A percentile compares a stretch with the other conserved stretches of the same genome.
These are phyloP conservation scores for Ogataea henricii DNA, from an alignment of 805 yeast species.

Conservation along the genomic window DNA sequence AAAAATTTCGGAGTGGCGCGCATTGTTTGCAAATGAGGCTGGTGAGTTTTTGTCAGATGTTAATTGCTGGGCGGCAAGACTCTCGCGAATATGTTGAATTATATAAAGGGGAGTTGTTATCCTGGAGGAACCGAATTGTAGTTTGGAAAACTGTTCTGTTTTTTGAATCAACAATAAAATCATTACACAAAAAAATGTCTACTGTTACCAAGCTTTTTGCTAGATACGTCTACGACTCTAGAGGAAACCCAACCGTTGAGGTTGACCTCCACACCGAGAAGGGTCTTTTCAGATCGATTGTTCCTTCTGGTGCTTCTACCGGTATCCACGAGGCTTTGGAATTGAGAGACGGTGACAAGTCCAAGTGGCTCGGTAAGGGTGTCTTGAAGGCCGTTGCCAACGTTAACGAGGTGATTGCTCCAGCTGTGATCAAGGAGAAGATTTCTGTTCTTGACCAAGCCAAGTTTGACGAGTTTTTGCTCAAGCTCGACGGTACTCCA, in stretches of 20 bases:
- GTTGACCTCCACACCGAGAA: slow-evolving; percentile 91
- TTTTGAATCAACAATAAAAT: not conserved
- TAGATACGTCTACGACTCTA: slow-evolving; percentile 98
- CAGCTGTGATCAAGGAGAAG: slow-evolving; percentile 82
- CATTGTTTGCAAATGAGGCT: not conserved
- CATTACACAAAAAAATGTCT: slow-evolving; percentile 31
- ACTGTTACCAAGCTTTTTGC: slow-evolving; percentile 86
- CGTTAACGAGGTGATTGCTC: slow-evolving; percentile 93
- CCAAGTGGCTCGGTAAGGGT: slow-evolving; percentile 99
- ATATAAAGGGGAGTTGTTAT: slow-evolving; percentile 3
- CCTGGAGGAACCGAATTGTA: not conserved
- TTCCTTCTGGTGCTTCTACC: slow-evolving; percentile 99
- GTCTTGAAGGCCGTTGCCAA: slow-evolving; percentile 94
- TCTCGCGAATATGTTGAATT: not conserved
- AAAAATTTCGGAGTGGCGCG: slow-evolving; percentile 7
- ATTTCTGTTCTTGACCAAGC: slow-evolving; percentile 85
- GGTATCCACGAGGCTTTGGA: slow-evolving; percentile 99
- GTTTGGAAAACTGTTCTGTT: too few species aligned
- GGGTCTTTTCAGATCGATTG: slow-evolving; percentile 95
- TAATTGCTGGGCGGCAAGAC: slow-evolving; percentile 5
- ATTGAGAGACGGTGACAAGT: slow-evolving; percentile 96
- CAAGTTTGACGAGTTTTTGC: slow-evolving; percentile 83
- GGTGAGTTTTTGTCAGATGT: slow-evolving; percentile 5
- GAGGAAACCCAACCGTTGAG: slow-evolving; percentile 99
- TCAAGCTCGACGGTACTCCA: slow-evolving; percentile 90